These are phyloP conservation scores for Gliomastix tumulicola DNA, from an alignment of 2,329 filamentous ascomycete genomes.

Conservation along the genomic window DNA sequence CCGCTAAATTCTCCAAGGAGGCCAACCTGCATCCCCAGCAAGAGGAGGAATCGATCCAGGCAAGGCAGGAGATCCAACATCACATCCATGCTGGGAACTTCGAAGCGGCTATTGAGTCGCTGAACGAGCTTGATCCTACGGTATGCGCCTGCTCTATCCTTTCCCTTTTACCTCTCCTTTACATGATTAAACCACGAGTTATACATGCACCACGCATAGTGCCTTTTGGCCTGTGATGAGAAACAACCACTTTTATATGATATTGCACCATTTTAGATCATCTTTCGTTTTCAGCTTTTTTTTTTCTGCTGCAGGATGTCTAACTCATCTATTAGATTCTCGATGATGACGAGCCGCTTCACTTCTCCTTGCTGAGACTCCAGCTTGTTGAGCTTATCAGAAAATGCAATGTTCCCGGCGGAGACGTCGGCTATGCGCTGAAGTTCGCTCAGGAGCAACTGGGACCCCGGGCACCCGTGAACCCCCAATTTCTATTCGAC, in stretches of 20 bases:
- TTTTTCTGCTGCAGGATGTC: conserved; percentile 5
- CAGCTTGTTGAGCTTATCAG: conserved; percentile 94
- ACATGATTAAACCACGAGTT: conserved; percentile 87
- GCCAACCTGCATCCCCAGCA: conserved; percentile 76
- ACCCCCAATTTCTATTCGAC: conserved; percentile 74
- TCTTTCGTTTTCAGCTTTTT: background rate
- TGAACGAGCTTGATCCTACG: conserved; percentile 88
- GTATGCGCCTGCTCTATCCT: conserved; percentile 41
- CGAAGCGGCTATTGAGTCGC: conserved; percentile 72
- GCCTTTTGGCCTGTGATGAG: conserved; percentile 85
- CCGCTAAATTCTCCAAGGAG: conserved; percentile 88
- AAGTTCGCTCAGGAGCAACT: conserved; percentile 84
- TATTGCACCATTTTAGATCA: conserved; percentile 3
- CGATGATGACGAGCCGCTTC: conserved; percentile 73
- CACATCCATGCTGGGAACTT: conserved; percentile 83
- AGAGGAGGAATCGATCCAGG: conserved; percentile 65
- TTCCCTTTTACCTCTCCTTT: conserved; percentile 20
- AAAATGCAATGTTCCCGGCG: conserved; percentile 57
- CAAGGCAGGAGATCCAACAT: conserved; percentile 75
- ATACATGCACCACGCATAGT: conserved; percentile 99
- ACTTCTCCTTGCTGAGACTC: conserved; percentile 83
- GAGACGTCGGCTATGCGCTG: conserved; percentile 72
- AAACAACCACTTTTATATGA: conserved; percentile 58
- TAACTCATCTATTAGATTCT: conserved; percentile 60
- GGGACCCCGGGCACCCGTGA: conserved; percentile 77